These are phyloP conservation scores for Malassezia brasiliensis DNA, from an alignment of 1,284 basidiomycete genomes.

Conservation along the genomic window DNA sequence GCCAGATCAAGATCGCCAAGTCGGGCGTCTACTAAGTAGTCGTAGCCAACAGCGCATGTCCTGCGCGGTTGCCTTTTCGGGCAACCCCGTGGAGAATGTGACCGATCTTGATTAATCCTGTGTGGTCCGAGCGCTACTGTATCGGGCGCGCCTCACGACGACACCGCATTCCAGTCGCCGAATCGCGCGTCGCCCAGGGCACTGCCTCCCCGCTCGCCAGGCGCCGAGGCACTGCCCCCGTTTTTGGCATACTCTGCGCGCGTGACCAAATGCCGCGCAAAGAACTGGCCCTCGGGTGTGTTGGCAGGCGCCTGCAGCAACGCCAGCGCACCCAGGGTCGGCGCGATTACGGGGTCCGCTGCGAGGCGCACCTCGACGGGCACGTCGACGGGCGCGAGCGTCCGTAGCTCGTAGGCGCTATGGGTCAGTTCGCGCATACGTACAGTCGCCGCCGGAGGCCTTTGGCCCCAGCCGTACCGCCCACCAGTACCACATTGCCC, in stretches of 20 bases:
- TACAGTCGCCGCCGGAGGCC: constrained; percentile 66
- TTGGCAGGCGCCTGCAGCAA: constrained; percentile 5
- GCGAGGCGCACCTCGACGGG: constrained; percentile 16
- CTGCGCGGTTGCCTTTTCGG: no score
- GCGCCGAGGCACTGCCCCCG: constrained; percentile 6
- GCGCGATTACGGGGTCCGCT: constrained; percentile 1
- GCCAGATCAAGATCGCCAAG: constrained; percentile 42
- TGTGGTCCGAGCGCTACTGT: no score
- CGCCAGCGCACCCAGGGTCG: constrained; percentile 1
- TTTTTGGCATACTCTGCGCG: constrained; percentile 2
- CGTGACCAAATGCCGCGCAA: neutral
- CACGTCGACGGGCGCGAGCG: constrained; percentile 24
- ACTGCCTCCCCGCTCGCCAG: constrained; percentile 13
- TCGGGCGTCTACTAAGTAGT: constrained; percentile 36
- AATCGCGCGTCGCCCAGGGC: constrained; percentile 10
- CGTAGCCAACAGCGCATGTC: no score
- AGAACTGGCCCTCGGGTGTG: neutral
- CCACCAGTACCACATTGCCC: constrained; percentile 80
- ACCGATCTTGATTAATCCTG: no score
- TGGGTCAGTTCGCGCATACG: constrained; percentile 21
- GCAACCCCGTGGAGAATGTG: no score
- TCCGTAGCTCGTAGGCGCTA: constrained; percentile 21
- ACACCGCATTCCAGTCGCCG: constrained; percentile 10
- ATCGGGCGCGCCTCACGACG: no score
- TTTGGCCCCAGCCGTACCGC: constrained; percentile 67